A percentile compares a stretch with the other conserved stretches of the same genome.
phyloP scores from a whole-genome alignment of 208 protist species.

The Acanthamoeba divionensis region DNA sequence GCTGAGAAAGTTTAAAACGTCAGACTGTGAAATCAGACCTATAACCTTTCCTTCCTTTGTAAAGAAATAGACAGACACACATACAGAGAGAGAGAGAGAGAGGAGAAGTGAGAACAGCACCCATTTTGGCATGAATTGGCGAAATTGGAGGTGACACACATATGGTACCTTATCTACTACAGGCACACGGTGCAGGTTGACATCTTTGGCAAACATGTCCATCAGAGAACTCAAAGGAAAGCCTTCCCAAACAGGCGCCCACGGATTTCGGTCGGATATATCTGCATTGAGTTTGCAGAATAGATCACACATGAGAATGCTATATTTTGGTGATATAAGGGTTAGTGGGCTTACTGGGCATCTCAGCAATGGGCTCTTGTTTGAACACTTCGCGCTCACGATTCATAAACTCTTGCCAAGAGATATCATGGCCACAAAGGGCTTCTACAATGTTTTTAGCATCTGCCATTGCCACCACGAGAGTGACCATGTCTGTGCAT shows the following conservation, averaged over 20 bases:
- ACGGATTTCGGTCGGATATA: not conserved
- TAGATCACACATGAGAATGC: not conserved
- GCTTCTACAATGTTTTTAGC: not conserved
- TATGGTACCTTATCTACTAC: not conserved
- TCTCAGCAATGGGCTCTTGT: not conserved
- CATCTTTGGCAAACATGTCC: slow-evolving; percentile 26
- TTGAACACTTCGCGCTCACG: not conserved
- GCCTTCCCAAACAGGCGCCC: slow-evolving; percentile 1
- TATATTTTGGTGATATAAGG: not conserved
- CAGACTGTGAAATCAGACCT: not conserved
- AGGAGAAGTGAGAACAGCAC: too few relatives aligned
- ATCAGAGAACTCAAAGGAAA: not conserved
- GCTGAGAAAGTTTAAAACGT: not conserved
- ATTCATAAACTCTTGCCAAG: not conserved
- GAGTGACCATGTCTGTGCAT: not conserved
- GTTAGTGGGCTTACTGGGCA: not conserved
- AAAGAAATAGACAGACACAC: too few relatives aligned
- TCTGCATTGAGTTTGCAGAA: not conserved
- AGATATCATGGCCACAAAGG: not conserved
- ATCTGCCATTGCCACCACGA: not conserved
- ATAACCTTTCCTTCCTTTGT: not conserved
- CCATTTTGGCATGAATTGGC: too few relatives aligned
- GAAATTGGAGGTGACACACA: too few relatives aligned
- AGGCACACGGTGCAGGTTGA: slow-evolving; percentile 20
- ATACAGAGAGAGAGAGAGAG: too few relatives aligned